Evolutionary conservation across 2,329 filamentous ascomycete genomes (phyloP).

Genomic region (Trichoderma sp.): DNA sequence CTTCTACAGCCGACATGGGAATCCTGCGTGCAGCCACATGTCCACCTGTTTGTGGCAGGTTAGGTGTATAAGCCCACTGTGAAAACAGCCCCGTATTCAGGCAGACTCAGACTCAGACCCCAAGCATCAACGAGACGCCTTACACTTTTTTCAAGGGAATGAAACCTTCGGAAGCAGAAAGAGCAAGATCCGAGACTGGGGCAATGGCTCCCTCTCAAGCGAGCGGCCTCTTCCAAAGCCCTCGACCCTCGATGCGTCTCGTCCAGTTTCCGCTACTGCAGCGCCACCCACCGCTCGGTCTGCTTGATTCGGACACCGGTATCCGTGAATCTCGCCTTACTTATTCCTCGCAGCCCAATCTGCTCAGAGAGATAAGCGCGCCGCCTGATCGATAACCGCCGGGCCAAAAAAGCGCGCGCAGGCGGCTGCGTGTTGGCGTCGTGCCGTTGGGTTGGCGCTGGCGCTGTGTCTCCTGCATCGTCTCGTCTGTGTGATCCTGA

Average conservation of each 20-base stretch:
- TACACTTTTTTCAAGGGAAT: neutral
- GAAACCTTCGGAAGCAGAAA: neutral
- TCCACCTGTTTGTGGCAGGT: neutral
- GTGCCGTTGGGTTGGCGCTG: neutral
- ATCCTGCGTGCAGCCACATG: neutral
- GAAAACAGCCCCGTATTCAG: conserved; percentile 12
- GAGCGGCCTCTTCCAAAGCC: neutral
- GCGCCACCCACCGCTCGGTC: conserved; percentile 24
- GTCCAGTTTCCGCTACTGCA: neutral
- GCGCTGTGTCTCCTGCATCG: neutral
- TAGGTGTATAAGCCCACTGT: conserved; percentile 9
- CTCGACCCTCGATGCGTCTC: neutral
- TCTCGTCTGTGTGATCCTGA: neutral
- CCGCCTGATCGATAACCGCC: conserved; percentile 23
- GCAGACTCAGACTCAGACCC: conserved; percentile 21
- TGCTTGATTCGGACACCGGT: conserved; percentile 23
- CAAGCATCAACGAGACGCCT: neutral
- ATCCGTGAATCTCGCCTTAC: neutral
- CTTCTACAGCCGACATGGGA: conserved; percentile 1
- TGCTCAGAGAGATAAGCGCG: conserved; percentile 16
- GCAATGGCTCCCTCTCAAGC: neutral
- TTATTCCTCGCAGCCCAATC: neutral
- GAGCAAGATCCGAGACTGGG: neutral
- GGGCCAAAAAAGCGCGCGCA: neutral
- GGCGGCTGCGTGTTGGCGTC: neutral